Evolutionary conservation across 1,139 yeast species (phyloP).

Genomic region (Neolecta irregularis): DNA sequence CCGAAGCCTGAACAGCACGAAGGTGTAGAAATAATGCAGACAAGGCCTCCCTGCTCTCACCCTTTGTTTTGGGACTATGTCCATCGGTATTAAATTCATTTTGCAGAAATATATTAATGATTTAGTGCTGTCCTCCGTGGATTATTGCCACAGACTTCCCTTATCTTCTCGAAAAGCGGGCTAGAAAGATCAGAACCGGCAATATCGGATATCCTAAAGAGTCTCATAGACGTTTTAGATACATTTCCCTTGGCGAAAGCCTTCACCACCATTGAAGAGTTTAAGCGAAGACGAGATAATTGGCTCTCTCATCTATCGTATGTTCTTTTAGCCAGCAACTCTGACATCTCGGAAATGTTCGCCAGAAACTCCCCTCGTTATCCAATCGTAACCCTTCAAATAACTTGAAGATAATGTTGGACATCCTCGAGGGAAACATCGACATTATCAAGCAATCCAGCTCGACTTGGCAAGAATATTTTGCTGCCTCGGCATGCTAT

Average conservation of each 20-base stretch:
- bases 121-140: constrained; percentile 3
- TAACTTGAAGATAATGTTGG: too few relatives aligned
- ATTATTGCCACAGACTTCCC: constrained; percentile 1
- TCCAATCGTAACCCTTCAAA: too few relatives aligned
- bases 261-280: too few relatives aligned
- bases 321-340: too few relatives aligned
- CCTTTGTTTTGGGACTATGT: constrained; percentile 3
- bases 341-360: too few relatives aligned
- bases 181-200: constrained; percentile 1
- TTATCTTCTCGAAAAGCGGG: constrained; percentile 2
- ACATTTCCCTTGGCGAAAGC: constrained; percentile 2
- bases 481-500: neutral
- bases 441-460: constrained; percentile 2
- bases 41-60: constrained; percentile 4
- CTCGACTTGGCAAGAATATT: constrained; percentile 4
- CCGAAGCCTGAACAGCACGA: constrained; percentile 2
- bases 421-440: too few relatives aligned
- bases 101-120: neutral
- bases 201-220: neutral
- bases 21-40: constrained; percentile 1
- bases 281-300: too few relatives aligned
- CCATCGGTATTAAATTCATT: neutral
- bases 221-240: constrained; percentile 1
- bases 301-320: too few relatives aligned
- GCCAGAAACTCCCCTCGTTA: too few relatives aligned